These are phyloP conservation scores for Spathaspora girioi DNA, from an alignment of 805 yeast species.

Conservation along the genomic window DNA sequence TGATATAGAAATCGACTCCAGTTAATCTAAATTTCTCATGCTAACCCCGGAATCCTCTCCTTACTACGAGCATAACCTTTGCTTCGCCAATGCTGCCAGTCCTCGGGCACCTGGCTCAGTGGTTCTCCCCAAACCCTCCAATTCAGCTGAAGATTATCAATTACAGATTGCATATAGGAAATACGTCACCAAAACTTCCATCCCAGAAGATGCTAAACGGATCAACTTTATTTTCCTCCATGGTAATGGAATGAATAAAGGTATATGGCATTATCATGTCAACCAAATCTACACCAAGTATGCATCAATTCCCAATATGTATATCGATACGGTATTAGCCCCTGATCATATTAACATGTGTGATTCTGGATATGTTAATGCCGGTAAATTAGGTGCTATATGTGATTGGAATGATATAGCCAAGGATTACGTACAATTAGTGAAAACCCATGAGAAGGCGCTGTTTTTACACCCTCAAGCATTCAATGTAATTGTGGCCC, in stretches of 20 bases:
- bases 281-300: slow-evolving; percentile 27
- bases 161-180: slow-evolving; percentile 49
- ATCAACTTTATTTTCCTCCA: slow-evolving; percentile 57
- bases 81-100: slow-evolving; percentile 22
- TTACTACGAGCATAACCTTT: slow-evolving; percentile 8
- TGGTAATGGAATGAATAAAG: slow-evolving; percentile 65
- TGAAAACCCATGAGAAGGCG: slow-evolving; percentile 33
- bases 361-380: slow-evolving; percentile 60
- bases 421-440: slow-evolving; percentile 49
- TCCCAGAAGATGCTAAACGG: slow-evolving; percentile 5
- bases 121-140: slow-evolving; percentile 19
- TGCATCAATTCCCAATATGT: slow-evolving; percentile 3
- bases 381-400: slow-evolving; percentile 50
- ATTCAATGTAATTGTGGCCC: slow-evolving; percentile 55
- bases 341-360: slow-evolving; percentile 65
- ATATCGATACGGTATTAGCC: slow-evolving; percentile 10
- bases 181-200: slow-evolving; percentile 22
- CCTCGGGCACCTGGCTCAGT: slow-evolving; percentile 38
- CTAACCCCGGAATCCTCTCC: slow-evolving; percentile 9
- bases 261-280: slow-evolving; percentile 58
- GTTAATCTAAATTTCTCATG: not conserved
- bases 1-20: not conserved
- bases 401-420: slow-evolving; percentile 66
- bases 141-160: slow-evolving; percentile 33
- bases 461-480: slow-evolving; percentile 25